A percentile compares a stretch with the other conserved stretches of the same genome.
Conservation (phyloP, 2,329 filamentous ascomycete genomes). For the Aspergillus tubingensis region DNA sequence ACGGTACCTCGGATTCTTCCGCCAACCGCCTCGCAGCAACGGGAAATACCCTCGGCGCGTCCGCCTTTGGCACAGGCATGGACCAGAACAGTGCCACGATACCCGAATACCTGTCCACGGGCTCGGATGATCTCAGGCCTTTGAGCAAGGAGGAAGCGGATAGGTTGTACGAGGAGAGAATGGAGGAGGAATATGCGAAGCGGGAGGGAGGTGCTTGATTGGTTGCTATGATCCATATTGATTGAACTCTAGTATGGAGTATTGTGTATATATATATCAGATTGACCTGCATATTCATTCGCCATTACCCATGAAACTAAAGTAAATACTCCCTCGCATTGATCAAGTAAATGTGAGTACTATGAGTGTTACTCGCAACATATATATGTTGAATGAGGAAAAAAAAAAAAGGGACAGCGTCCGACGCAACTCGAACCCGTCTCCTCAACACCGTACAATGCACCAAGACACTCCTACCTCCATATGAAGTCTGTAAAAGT, state of each 20-base stretch:
- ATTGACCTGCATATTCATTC: neutral
- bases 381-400: too few relatives aligned
- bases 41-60: neutral
- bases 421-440: slow-evolving; percentile 16
- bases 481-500: slow-evolving; percentile 18
- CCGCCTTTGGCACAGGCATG: slow-evolving; percentile 18
- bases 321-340: neutral
- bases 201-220: slow-evolving; percentile 45
- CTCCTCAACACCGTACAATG: neutral
- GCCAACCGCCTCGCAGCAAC: neutral
- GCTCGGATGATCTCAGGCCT: slow-evolving; percentile 22
- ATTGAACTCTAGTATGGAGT: neutral
- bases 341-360: too few relatives aligned
- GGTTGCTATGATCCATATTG: neutral
- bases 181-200: slow-evolving; percentile 52
- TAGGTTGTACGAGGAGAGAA: slow-evolving; percentile 47
- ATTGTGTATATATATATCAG: slow-evolving; percentile 3
- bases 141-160: slow-evolving; percentile 47
- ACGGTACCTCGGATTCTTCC: neutral
- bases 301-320: neutral
- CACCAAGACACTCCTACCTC: slow-evolving; percentile 11
- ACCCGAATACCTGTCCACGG: slow-evolving; percentile 18
- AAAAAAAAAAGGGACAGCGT: neutral
- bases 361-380: too few relatives aligned
- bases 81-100: slow-evolving; percentile 20